These are phyloP conservation scores for Coelastrella sp. DNA, from an alignment of 139 green algal species.

Conservation along the genomic window DNA sequence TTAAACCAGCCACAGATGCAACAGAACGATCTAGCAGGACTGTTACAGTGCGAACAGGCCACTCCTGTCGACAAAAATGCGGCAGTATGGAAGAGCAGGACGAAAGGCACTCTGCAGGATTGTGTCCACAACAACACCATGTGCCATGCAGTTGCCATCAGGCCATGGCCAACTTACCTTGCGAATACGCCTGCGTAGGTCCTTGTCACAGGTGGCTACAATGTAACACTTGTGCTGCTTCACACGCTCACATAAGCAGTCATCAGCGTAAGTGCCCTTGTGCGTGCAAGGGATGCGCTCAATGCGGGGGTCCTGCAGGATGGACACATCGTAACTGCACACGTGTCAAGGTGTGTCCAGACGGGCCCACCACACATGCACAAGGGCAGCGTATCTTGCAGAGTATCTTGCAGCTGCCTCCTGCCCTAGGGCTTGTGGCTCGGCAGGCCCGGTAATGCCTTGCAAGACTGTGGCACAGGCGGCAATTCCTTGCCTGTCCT, in stretches of 20 bases:
- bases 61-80: too few relatives aligned
- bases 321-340: neutral
- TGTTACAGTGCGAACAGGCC: too few relatives aligned
- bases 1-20: too few relatives aligned
- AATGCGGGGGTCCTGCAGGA: slow-evolving; percentile 87
- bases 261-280: slow-evolving; percentile 98
- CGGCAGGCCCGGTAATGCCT: too few relatives aligned
- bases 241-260: slow-evolving; percentile 97
- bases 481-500: too few relatives aligned
- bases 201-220: slow-evolving; percentile 98
- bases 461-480: too few relatives aligned
- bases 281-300: slow-evolving; percentile 96
- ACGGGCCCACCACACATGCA: too few relatives aligned
- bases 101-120: neutral
- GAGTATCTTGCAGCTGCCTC: too few relatives aligned
- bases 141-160: neutral
- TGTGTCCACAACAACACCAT: neutral
- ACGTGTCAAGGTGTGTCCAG: neutral
- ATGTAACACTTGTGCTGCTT: slow-evolving; percentile 99
- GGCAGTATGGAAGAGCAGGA: too few relatives aligned
- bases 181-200: slow-evolving; percentile 93
- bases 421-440: too few relatives aligned
- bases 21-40: too few relatives aligned
- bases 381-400: too few relatives aligned
- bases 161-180: slow-evolving; percentile 76